Base-by-base conservation (phyloP, 306 rosid genomes). In the Prosopis cineraria region DNA sequence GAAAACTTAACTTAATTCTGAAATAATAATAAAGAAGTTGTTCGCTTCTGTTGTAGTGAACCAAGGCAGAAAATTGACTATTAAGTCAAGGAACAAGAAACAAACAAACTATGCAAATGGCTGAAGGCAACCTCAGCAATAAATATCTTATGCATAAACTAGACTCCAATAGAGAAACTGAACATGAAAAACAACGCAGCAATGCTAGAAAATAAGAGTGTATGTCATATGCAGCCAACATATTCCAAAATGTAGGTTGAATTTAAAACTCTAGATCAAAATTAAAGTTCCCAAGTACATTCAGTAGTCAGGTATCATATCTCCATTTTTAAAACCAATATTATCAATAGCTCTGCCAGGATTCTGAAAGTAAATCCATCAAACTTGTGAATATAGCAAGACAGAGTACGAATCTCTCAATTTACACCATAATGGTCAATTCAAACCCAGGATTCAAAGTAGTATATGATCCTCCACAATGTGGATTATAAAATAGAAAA, bases 191-290 rank as follows among this genome's bases (percentile, higher is more conserved):
- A 41, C 69, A n/a, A 37, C 14, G 12, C 27, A 48, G 30, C 31
- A 24, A 55, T 4, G 30, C 63, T 24, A 31, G 43, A 31, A 27
- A 70, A 70, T 0, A 47, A 45, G 20, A 25, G 25, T 45, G 33
- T 4, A 31, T 30, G 10, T 19, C 1, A 70, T 44, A 39, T 1
- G 60, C 52, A 67, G 19, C 58, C 83, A 55, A 10, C 29, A 39
- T 62, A 59, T 75, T 39, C 66, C 75, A 59, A 53, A 65, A 44
- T 72, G 29, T 27, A 66, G 10, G 66, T 36, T 30, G 59, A 76
- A 50, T 14, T 20, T 34, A 52, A 69, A n/a, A 45, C 27, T 40
- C 29, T 3, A 9, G 4, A 73, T 40, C 25, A 30, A 52, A 16
- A 65, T 1, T 65, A n/a, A 43, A 67, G 24, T 33, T 44, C 72